A percentile compares a stretch with the other conserved stretches of the same genome.
phyloP scores from a whole-genome alignment of 345 rosid genomes.

The Sisymbrium altissimum region DNA sequence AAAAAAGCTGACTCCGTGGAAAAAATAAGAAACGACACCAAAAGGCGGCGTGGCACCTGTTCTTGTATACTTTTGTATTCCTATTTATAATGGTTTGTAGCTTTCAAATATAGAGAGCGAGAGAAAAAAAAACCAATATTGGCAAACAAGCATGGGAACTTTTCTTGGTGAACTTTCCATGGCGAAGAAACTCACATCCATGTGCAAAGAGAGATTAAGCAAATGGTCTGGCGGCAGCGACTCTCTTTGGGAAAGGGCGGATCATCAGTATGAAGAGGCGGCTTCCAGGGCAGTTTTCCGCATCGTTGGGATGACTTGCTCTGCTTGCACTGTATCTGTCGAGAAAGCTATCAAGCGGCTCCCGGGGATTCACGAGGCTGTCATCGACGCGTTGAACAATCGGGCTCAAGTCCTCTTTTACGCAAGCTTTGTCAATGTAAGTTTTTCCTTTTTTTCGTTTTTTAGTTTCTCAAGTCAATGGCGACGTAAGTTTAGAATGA shows the following conservation, averaged over 20 bases:
- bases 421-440: constrained; percentile 56
- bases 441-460: constrained; percentile 3
- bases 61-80: too few relatives aligned
- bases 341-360: constrained; percentile 86
- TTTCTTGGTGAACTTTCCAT: constrained; percentile 24
- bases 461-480: too few relatives aligned
- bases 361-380: constrained; percentile 69
- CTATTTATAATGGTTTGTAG: too few relatives aligned
- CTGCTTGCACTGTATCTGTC: constrained; percentile 91
- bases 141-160: not conserved
- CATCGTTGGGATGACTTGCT: constrained; percentile 75
- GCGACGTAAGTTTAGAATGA: too few relatives aligned
- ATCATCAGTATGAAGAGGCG: constrained; percentile 22
- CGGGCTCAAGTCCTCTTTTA: constrained; percentile 66
- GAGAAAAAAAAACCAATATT: too few relatives aligned
- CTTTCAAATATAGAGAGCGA: too few relatives aligned
- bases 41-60: too few relatives aligned
- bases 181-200: constrained; percentile 71
- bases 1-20: too few relatives aligned
- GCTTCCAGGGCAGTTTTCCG: constrained; percentile 54
- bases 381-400: constrained; percentile 66
- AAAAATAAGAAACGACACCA: too few relatives aligned
- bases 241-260: constrained; percentile 27
- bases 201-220: constrained; percentile 48
- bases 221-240: constrained; percentile 34